Evolutionary conservation across 345 rosid species (phyloP).

Genomic region (Sonneratia caseolaris): DNA sequence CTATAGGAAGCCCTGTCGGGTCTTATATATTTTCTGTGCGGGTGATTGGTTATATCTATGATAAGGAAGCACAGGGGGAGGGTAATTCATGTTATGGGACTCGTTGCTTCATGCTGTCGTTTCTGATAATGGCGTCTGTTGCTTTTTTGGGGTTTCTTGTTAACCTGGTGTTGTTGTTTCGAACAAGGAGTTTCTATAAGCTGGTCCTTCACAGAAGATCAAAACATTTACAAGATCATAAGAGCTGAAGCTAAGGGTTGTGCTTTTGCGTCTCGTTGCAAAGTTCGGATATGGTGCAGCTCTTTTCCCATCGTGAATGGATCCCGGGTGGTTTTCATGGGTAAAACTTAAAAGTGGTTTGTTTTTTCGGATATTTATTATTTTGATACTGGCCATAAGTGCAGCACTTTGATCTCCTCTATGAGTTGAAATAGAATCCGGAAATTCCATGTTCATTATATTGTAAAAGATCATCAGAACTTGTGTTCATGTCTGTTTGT

Average conservation of each 20-base stretch:
- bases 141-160: slow-evolving; percentile 52
- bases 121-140: slow-evolving; percentile 61
- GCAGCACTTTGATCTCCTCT: background rate
- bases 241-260: background rate
- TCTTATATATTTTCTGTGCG: slow-evolving; percentile 78
- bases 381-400: background rate
- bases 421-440: background rate
- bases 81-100: slow-evolving; percentile 48
- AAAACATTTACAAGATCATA: slow-evolving; percentile 10
- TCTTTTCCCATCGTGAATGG: background rate
- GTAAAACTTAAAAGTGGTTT: background rate
- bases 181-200: slow-evolving; percentile 54
- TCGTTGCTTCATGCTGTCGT: slow-evolving; percentile 66
- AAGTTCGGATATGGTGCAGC: no score
- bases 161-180: slow-evolving; percentile 34
- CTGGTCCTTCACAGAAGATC: slow-evolving; percentile 38
- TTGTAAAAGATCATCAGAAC: background rate
- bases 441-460: background rate
- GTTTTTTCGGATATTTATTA: background rate
- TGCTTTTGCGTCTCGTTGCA: background rate
- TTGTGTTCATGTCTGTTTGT: background rate
- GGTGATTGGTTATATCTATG: slow-evolving; percentile 67
- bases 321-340: background rate
- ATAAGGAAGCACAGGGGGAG: slow-evolving; percentile 38
- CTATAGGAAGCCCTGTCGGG: slow-evolving; percentile 76